Conservation (phyloP, 495 filamentous ascomycete species). For the Podospora sp. region DNA sequence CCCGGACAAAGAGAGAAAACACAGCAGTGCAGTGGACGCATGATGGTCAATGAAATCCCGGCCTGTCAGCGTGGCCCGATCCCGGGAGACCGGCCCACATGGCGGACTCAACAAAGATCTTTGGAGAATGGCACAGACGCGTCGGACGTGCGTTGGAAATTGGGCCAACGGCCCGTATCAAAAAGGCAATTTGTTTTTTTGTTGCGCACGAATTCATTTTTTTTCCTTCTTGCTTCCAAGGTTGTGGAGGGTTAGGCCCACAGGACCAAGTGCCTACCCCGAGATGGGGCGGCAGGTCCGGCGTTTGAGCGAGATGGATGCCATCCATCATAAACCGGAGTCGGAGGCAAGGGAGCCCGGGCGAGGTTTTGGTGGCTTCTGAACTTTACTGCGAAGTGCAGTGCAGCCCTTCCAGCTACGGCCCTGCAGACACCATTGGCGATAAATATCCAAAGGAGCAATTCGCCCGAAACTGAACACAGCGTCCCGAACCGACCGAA, state of each 20-base stretch:
- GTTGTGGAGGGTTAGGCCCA: not conserved
- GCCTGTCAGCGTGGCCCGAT: not conserved
- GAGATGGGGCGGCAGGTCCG: not conserved
- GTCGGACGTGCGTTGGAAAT: not conserved
- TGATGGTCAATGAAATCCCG: not conserved
- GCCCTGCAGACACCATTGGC: not conserved
- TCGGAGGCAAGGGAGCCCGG: not conserved
- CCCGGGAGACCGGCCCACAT: not conserved
- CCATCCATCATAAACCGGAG: not conserved
- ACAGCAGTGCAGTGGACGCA: not conserved
- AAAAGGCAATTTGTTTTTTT: too few relatives aligned
- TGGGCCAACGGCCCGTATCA: too few relatives aligned
- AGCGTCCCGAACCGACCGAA: not conserved
- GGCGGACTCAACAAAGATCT: not conserved
- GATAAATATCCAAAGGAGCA: not conserved
- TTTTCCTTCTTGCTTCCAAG: too few relatives aligned
- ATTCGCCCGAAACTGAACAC: not conserved
- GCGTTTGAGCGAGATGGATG: not conserved
- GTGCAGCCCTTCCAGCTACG: not conserved
- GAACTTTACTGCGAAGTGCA: not conserved
- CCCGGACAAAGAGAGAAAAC: not conserved
- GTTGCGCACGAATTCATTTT: not conserved
- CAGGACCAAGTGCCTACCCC: not conserved
- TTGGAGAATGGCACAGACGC: not conserved
- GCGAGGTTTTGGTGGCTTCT: not conserved